Evolutionary conservation across 306 rosid genomes (phyloP).

Genomic region (Gleditsia sinensis): DNA sequence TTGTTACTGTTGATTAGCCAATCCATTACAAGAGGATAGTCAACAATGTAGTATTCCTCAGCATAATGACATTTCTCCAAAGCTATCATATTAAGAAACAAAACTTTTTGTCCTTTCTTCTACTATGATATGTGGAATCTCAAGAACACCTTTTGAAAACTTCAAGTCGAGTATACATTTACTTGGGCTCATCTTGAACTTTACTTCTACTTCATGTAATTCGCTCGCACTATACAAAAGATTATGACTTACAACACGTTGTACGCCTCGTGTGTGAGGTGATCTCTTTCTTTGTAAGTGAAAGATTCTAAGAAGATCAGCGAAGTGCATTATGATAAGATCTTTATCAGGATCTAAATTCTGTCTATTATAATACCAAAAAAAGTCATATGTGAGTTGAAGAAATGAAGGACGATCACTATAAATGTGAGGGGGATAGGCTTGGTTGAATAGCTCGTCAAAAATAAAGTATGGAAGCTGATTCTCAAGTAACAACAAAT

Average conservation of each 20-base stretch:
- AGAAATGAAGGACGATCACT: background rate
- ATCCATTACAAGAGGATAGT: no score
- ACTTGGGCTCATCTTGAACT: background rate
- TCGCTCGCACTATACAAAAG: background rate
- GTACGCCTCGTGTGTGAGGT: no score
- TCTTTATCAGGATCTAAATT: background rate
- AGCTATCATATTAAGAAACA: background rate
- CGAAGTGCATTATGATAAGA: background rate
- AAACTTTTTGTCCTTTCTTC: fast-evolving
- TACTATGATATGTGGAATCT: background rate
- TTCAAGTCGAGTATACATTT: background rate
- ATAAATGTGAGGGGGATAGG: background rate
- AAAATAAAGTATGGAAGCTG: slow-evolving; percentile 31
- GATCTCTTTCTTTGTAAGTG: background rate
- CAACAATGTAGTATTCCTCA: no score
- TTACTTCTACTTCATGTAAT: background rate
- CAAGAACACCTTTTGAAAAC: background rate
- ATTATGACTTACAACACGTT: no score
- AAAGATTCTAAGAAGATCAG: background rate
- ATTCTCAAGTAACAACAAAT: no score
- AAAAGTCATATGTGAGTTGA: no score
- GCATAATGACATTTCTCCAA: background rate
- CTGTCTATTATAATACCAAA: background rate
- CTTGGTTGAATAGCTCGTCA: background rate
- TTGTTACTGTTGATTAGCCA: no score